Conservation (phyloP, 2,329 filamentous ascomycete genomes). For the Phaeosphaeria sp. region DNA sequence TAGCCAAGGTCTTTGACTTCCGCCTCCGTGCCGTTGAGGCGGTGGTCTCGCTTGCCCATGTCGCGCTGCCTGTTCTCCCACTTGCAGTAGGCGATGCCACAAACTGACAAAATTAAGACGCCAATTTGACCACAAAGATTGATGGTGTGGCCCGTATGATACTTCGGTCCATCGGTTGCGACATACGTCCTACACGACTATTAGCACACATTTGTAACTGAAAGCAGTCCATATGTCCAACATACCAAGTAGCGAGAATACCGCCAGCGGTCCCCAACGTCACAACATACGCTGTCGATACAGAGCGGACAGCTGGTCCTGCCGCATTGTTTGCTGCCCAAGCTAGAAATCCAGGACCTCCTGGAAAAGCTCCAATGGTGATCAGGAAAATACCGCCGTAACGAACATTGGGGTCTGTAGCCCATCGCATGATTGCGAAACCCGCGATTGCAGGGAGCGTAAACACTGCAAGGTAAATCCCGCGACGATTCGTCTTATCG, state of each 20-base stretch:
- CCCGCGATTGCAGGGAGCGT: conserved; percentile 55
- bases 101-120: conserved; percentile 53
- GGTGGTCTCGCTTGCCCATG: conserved; percentile 56
- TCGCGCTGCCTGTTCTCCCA: conserved; percentile 61
- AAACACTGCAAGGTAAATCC: conserved; percentile 46
- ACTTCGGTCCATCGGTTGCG: conserved; percentile 66
- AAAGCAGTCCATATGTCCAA: background rate
- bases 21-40: conserved; percentile 57
- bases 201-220: conserved; percentile 58
- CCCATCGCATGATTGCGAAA: conserved; percentile 62
- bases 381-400: conserved; percentile 64
- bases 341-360: conserved; percentile 63
- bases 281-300: conserved; percentile 64
- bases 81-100: conserved; percentile 60
- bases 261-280: conserved; percentile 71
- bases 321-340: conserved; percentile 67
- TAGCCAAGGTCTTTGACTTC: conserved; percentile 60
- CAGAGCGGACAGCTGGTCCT: conserved; percentile 63
- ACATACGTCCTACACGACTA: conserved; percentile 59
- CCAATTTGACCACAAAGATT: conserved; percentile 60
- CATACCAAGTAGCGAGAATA: conserved; percentile 61
- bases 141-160: conserved; percentile 74
- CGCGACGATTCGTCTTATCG: conserved; percentile 47
- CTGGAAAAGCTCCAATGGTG: conserved; percentile 63
- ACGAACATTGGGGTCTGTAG: conserved; percentile 61